Percentiles rank a stretch among this genome's conserved stretches.
Evolutionary conservation across 2,329 filamentous ascomycete genomes (phyloP).

Genomic region (Bipolaris bicolor): DNA sequence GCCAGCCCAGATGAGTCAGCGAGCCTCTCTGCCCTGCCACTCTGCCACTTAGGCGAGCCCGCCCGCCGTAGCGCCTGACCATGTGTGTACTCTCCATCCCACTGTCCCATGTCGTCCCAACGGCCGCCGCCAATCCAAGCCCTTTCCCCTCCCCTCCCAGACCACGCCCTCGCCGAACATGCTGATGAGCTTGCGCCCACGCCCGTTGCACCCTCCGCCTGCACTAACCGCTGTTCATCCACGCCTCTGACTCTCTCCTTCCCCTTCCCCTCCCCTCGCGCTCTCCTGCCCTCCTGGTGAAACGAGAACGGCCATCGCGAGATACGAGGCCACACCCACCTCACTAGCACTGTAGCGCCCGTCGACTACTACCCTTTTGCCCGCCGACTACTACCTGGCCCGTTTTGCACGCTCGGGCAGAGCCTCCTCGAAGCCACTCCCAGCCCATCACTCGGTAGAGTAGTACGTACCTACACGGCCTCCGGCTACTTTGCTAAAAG

Average conservation of each 20-base stretch:
- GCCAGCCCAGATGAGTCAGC: slow-evolving; percentile 7
- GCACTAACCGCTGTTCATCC: neutral
- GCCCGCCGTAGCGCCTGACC: neutral
- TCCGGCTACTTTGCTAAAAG: slow-evolving; percentile 29
- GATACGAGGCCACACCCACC: too few species aligned
- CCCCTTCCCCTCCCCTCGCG: neutral
- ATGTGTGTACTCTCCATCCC: slow-evolving; percentile 12
- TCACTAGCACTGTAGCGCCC: too few species aligned
- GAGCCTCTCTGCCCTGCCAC: neutral
- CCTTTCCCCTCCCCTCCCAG: too few species aligned
- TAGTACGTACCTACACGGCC: slow-evolving; percentile 19
- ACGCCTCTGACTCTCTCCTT: neutral
- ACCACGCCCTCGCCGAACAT: neutral
- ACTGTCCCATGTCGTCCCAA: slow-evolving; percentile 4
- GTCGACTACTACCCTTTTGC: too few species aligned
- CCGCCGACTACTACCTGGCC: too few species aligned
- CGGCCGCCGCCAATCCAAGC: neutral
- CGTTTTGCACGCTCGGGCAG: neutral
- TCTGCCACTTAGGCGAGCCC: neutral
- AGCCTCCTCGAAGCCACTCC: slow-evolving; percentile 29
- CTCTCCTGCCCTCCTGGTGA: neutral
- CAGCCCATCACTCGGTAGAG: slow-evolving; percentile 24
- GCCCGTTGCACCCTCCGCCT: neutral
- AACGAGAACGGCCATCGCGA: too few species aligned
- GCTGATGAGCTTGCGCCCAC: neutral